Evolutionary conservation across 1,139 yeast species (phyloP), one percentile per base, ranked within the genome.

Genomic region (Arxiozyma heterogenica): DNA sequence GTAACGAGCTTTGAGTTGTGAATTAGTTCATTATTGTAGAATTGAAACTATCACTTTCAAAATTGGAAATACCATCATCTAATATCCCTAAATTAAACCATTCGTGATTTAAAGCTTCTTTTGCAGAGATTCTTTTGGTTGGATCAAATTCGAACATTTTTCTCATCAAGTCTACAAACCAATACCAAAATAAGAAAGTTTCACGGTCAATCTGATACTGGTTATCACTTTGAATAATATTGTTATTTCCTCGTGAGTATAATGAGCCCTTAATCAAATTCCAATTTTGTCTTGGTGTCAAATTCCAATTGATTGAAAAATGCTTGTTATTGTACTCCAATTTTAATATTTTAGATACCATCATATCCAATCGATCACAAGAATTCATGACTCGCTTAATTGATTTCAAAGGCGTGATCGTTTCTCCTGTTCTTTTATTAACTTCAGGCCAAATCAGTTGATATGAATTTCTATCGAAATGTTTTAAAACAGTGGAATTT

Each of bases 81-180:
- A 82, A 80, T 53, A 84, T 82, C 39, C 93, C 94, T 64, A 77
- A 75, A 61, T 80, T 79, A 67, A 86, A 86, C 91, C 93, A 86
- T 54, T 83, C 84, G 68, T 86, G 93, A 51, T 80, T 78, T 69
- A 86, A 71, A 1, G 91, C 90, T 54, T 84, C 87, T 55, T 75
- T 73, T 1, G 91, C 91, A 6, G 81, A 78, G 46, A 85, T 74
- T 63, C 94, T 72, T 57, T 79, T 76, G 1, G 75, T 69, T 4
- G 93, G 91, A 65, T 84, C 82, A 50, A 82, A 81, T 51, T 77
- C 79, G 61, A 86, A 78, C 70, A 85, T 72, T 59, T 77, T 78
- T 57, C 78, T 76, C 50, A 85, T 73, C 62, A 86, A 72, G 68
- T 86, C 93, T 57, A 85, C 76, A 64, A 84, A 84, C 69, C 79